Conservation (phyloP, 176 grass and related monocot genomes). For the Sorghum bicolor region Sorghum_bicolor_NCBIv3 NC_012879.2:38002001-38002500, state of each 20-base stretch:
- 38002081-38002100: neutral
- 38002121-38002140: neutral
- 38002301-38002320: neutral
- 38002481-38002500: neutral
- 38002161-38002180: neutral
- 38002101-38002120: neutral
- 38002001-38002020: conserved; percentile 24
- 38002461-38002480: neutral
- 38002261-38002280: neutral
- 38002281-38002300: neutral
- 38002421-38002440: too few species aligned
- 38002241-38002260: neutral
- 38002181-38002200: neutral
- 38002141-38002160: neutral
- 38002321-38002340: too few species aligned
- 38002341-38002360: too few species aligned
- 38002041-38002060: conserved; percentile 13
- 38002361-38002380: too few species aligned
- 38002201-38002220: neutral
- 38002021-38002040: conserved; percentile 37
- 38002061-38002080: neutral
- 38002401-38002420: too few species aligned
- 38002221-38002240: neutral
- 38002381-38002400: too few species aligned
- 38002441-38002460: too few species aligned